Evolutionary conservation across 164 flowering plant species (phyloP).

Genomic region (Berberis thunbergii): DNA sequence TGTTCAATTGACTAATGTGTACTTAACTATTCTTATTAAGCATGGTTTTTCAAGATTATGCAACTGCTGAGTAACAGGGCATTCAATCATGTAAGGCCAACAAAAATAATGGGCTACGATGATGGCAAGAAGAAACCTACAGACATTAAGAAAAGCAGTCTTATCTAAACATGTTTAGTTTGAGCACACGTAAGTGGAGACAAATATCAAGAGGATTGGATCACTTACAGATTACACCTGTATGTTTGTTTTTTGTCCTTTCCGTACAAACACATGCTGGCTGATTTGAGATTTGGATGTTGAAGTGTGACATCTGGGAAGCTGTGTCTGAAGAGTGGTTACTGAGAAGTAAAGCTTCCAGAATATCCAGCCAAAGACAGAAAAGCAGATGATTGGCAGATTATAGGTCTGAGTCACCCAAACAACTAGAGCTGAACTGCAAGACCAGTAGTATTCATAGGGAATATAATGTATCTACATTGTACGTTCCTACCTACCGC

Average conservation of each 20-base stretch:
- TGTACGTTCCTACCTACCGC: no score
- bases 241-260: background rate
- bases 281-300: no score
- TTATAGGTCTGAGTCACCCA: no score
- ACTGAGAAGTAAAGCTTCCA: no score
- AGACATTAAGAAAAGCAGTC: background rate
- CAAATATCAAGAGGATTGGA: background rate
- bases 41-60: background rate
- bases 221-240: background rate
- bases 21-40: background rate
- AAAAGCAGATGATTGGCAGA: no score
- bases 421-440: no score
- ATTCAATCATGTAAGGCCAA: background rate
- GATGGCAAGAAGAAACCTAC: background rate
- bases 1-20: background rate
- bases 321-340: no score
- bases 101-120: background rate
- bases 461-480: no score
- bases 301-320: no score
- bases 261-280: background rate
- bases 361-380: no score
- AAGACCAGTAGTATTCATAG: no score
- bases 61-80: no score
- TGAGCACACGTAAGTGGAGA: slow-evolving; percentile 1
- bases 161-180: background rate